Evolutionary conservation across 306 rosid genomes (phyloP), one percentile per base, ranked within the genome.

Genomic region (Medicago ruthenica): DNA sequence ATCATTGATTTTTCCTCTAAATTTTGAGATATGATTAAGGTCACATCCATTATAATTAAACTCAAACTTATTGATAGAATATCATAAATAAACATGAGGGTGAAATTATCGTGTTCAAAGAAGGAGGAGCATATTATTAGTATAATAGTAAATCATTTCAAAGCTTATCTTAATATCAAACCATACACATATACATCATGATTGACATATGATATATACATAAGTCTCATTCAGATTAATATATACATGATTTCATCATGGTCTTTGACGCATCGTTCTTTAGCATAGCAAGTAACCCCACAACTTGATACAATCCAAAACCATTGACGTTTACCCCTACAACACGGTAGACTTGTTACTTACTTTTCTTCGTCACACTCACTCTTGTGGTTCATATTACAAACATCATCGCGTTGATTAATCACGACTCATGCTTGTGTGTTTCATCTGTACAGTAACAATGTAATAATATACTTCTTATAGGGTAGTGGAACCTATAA

Each of bases 151-250:
- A 42, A 34, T 61, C 7, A 2, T 68, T 75, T 50, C 41, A 81
- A 81, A 75, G 18, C 42, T 61, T 61, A 14, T 9, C 80, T 48
- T 34, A 67, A 53, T 80, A 15, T 15, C 58, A 71, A 42, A 18
- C 40, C 40, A 64, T 17, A 21, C 4, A 27, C 37, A 45, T 17
- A 42, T 20, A 65, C n/a, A 54, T 54, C 55, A 76, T 76, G 63
- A 21, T 71, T 2, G 44, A 10, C 53, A 12, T 37, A 45, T 65
- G 69, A 77, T 80, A 83, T 85, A 71, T 73, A 87, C 84, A 86
- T 6, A 14, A 59, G 34, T 82, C 87, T 47, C 75, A 14, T 22
- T 71, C 72, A 18, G 9, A 51, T 70, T n/a, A 78, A 74, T 74
- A 34, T 74, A 17, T 58, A 63, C 81, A 81, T 12, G 74, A 85